These are phyloP conservation scores for Xylariaceae sp. DNA, from an alignment of 2,329 filamentous ascomycete species.

Conservation along the genomic window DNA sequence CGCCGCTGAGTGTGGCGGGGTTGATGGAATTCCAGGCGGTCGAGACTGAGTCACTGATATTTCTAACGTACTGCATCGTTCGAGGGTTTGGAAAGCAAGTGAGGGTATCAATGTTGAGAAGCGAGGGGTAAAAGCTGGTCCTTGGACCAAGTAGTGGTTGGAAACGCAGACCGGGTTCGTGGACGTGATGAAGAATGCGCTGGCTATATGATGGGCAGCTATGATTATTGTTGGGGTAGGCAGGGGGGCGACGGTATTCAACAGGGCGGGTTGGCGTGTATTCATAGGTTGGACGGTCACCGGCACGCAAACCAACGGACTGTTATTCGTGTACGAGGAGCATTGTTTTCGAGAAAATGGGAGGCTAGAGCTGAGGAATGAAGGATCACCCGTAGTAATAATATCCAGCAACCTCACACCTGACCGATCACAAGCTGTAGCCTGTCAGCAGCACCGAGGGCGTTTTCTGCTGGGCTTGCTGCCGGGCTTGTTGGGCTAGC, in stretches of 20 bases:
- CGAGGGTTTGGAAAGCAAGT: not conserved
- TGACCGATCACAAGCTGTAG: conserved; percentile 7
- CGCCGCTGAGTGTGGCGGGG: conserved; percentile 92
- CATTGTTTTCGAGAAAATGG: conserved; percentile 17
- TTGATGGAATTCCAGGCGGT: conserved; percentile 99
- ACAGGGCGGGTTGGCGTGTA: not conserved
- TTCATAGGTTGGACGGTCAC: not conserved
- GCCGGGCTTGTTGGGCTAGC: too few relatives aligned
- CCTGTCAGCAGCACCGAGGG: conserved; percentile 15
- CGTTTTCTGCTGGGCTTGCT: conserved; percentile 6
- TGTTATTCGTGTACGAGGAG: not conserved
- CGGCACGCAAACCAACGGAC: not conserved
- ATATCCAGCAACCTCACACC: conserved; percentile 3
- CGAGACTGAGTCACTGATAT: conserved; percentile 91
- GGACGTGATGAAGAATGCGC: conserved; percentile 6
- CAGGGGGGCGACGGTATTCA: conserved; percentile 4
- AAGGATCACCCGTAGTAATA: conserved; percentile 11
- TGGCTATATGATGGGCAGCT: conserved; percentile 5
- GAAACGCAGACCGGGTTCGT: conserved; percentile 1
- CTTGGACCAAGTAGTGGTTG: not conserved
- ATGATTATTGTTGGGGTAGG: conserved; percentile 15
- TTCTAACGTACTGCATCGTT: conserved; percentile 96
- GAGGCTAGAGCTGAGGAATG: conserved; percentile 9
- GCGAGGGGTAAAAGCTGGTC: not conserved
- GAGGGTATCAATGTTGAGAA: not conserved